A percentile compares a stretch with the other conserved stretches of the same genome.
Conservation (phyloP, 768 basidiomycete genomes). For the Suillus subalutaceus region DNA sequence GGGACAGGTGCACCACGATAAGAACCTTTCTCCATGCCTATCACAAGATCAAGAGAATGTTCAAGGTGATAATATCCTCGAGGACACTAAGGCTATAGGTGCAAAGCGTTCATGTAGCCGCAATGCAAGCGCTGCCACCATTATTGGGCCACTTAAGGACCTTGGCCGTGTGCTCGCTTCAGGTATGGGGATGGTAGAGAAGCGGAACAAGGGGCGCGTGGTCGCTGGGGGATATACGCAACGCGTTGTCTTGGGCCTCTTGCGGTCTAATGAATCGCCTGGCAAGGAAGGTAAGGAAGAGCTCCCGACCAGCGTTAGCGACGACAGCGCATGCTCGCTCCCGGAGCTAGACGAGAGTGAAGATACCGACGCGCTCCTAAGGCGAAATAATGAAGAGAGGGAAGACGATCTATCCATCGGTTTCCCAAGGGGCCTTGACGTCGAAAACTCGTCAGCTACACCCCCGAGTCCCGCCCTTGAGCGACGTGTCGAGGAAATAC, state of each 20-base stretch:
- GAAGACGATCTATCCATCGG: neutral
- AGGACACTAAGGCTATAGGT: constrained; percentile 10
- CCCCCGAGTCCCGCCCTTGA: constrained; percentile 5
- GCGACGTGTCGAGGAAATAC: constrained; percentile 1
- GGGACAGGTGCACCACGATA: neutral
- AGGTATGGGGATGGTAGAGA: constrained; percentile 6
- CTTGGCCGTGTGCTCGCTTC: constrained; percentile 2
- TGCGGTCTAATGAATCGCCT: neutral
- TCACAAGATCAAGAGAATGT: neutral
- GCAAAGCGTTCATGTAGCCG: constrained; percentile 12
- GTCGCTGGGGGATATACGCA: neutral
- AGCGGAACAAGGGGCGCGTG: constrained; percentile 6
- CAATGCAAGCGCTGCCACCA: constrained; percentile 11
- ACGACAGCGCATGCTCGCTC: constrained; percentile 6
- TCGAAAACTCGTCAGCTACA: constrained; percentile 13
- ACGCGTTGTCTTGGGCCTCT: constrained; percentile 4
- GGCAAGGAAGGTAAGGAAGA: neutral
- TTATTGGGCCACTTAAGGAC: constrained; percentile 13
- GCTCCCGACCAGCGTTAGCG: constrained; percentile 2
- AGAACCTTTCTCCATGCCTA: neutral
- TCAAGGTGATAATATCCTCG: neutral
- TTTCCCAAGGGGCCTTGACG: constrained; percentile 9
- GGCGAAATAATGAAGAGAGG: neutral
- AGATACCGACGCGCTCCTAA: neutral
- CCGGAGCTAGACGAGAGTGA: constrained; percentile 10